A percentile compares a stretch with the other conserved stretches of the same genome.
phyloP scores from a whole-genome alignment of 192 early-diverging fungal genomes.

The Coemansia sp. region DNA sequence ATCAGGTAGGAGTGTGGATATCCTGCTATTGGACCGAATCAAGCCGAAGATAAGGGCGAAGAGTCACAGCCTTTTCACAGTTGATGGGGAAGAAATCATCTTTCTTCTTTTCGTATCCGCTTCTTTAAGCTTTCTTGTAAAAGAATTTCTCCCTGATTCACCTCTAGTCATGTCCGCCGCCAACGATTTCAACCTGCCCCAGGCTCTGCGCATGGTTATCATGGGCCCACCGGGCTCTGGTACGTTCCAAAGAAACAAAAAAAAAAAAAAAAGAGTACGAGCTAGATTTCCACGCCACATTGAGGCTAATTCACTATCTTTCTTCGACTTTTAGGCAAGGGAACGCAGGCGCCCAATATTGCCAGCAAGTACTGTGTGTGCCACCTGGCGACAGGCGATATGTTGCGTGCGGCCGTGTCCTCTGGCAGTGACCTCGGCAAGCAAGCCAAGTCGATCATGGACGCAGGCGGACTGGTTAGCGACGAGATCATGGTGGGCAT shows the following conservation, averaged over 20 bases:
- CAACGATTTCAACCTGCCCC: conserved; percentile 48
- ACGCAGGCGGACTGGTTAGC: conserved; percentile 92
- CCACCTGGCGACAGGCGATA: conserved; percentile 98
- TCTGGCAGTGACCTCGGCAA: conserved; percentile 90
- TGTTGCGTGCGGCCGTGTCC: conserved; percentile 94
- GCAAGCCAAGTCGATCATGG: conserved; percentile 99
- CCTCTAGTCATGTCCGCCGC: conserved; percentile 14
- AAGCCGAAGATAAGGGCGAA: neutral
- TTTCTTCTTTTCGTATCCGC: neutral
- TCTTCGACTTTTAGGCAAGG: conserved; percentile 60
- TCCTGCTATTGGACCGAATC: neutral
- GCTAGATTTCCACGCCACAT: neutral
- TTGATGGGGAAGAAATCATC: neutral
- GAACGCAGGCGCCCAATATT: conserved; percentile 93
- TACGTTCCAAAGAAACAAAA: conserved; percentile 40
- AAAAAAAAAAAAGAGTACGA: conserved; percentile 5
- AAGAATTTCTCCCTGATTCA: neutral
- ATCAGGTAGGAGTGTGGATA: neutral
- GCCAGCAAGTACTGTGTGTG: conserved; percentile 96
- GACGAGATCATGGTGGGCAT: conserved; percentile 98
- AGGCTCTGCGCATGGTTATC: conserved; percentile 71
- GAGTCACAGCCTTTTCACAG: neutral
- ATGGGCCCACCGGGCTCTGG: conserved; percentile 91
- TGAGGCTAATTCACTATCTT: neutral
- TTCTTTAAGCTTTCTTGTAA: conserved; percentile 8